Base-by-base conservation (phyloP, 2,329 filamentous ascomycete genomes). In the Cercospora nicotianae region DNA sequence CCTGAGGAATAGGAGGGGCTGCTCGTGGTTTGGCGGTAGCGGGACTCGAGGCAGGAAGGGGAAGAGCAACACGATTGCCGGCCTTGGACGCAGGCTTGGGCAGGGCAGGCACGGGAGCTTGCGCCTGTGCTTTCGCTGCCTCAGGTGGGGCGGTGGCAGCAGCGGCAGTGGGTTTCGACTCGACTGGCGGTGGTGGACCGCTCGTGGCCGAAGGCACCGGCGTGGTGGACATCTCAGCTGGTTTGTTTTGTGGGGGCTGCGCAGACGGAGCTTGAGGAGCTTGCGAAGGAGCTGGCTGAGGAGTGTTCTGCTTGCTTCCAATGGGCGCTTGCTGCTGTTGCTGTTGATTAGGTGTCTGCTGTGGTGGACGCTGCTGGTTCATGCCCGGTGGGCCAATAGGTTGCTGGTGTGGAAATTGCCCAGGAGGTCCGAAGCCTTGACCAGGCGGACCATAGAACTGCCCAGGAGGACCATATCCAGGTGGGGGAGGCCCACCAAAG, bases 81-180 rank as follows among this genome's bases (percentile, higher is more conserved):
- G 81, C 81, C 63, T 77, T 81, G 20, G 80, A 79, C 36, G 77
- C 75, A 8, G 48, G n/a, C 74, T 80, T 83, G 48, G 73, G 65
- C 28, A 51, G 59, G n/a, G 63, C 55, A 30, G 65, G 80, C 39
- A 73, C 72, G n/a, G 71, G 67, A n/a, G 72, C 77, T 62, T 81
- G 76, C 23, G 66, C 42, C 36, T 79, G 70, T 12, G 78, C 69
- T 65, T 66, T 78, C 74, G 70, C 76, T 18, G 79, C 76, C 13
- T 81, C 77, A 16, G 86, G 79, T 10, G 86, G 84, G 30, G 86
- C 84, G 28, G 84, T 83, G 3, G 86, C 86, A 60, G 85, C 84
- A 66, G 87, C 83, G 20, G 82, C 81, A 30, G 88, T 85, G 7
- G 90, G 89, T 80, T 92, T 92, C 6, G 89, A 89, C 33, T 90